Conservation (phyloP, 108 stramenopile species). For the Nannochloropsis gaditana region DNA sequence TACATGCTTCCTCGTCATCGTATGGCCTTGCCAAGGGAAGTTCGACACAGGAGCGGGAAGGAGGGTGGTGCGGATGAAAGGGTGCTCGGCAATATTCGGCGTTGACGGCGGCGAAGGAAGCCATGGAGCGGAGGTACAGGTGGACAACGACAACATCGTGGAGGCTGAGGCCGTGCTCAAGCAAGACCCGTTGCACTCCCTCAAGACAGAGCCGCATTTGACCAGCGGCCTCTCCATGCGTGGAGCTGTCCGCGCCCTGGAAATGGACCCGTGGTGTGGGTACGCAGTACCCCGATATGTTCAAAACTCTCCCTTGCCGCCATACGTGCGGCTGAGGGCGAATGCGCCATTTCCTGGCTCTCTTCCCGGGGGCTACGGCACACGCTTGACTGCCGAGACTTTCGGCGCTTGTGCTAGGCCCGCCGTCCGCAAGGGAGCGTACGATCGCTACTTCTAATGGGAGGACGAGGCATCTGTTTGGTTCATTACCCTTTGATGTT, state of each 20-base stretch:
- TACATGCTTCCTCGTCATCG: slow-evolving; percentile 46
- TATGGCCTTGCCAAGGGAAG: slow-evolving; percentile 64
- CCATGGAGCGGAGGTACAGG: slow-evolving; percentile 80
- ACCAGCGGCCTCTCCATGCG: slow-evolving; percentile 22
- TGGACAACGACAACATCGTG: slow-evolving; percentile 82
- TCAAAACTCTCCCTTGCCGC: slow-evolving; percentile 23
- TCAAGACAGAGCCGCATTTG: slow-evolving; percentile 31
- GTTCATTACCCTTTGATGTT: neutral
- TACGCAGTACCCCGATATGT: slow-evolving; percentile 32
- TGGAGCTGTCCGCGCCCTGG: neutral
- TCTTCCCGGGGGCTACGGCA: neutral
- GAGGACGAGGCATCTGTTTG: neutral
- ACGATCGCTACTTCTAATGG: no score
- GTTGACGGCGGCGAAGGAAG: slow-evolving; percentile 80
- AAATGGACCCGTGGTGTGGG: neutral
- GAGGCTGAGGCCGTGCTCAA: slow-evolving; percentile 42
- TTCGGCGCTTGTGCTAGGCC: neutral
- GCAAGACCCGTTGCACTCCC: slow-evolving; percentile 21
- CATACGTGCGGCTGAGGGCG: slow-evolving; percentile 35
- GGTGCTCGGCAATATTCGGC: slow-evolving; percentile 61
- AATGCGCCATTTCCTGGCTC: neutral
- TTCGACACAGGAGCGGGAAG: slow-evolving; percentile 72
- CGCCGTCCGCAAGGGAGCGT: neutral
- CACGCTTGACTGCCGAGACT: neutral
- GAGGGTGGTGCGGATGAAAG: slow-evolving; percentile 50